These are phyloP conservation scores for Narthecium ossifragum DNA, from an alignment of 106 monocot genomes.

Conservation along the genomic window DNA sequence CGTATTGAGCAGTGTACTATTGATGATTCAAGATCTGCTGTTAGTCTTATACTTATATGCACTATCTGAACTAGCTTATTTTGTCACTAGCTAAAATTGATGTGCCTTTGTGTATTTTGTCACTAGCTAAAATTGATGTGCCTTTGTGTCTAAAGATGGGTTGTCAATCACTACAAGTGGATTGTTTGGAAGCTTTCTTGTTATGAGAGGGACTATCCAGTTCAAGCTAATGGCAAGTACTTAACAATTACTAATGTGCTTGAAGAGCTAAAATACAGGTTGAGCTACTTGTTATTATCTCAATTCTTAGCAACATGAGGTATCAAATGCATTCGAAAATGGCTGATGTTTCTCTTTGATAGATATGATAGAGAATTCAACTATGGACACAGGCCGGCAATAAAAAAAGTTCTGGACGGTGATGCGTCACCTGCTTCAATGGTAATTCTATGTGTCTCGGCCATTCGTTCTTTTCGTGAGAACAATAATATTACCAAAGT, in stretches of 20 bases:
- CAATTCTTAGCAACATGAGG: not conserved
- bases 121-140: too few relatives aligned
- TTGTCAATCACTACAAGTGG: conserved; percentile 91
- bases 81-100: too few relatives aligned
- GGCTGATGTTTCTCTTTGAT: conserved; percentile 2
- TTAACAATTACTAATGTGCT: conserved; percentile 72
- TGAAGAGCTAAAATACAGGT: conserved; percentile 93
- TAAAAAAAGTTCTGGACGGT: conserved; percentile 84
- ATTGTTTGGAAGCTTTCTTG: conserved; percentile 97
- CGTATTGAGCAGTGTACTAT: too few relatives aligned
- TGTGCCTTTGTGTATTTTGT: too few relatives aligned
- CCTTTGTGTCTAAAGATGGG: conserved; percentile 82
- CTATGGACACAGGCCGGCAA: conserved; percentile 73
- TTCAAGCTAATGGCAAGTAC: conserved; percentile 39
- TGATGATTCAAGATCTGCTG: too few relatives aligned
- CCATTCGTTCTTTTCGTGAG: conserved; percentile 30
- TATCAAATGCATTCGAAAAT: not conserved
- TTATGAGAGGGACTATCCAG: conserved; percentile 74
- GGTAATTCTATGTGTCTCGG: conserved; percentile 85
- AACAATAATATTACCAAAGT: conserved; percentile 9
- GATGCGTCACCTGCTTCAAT: conserved; percentile 75
- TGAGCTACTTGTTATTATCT: not conserved
- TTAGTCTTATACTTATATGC: too few relatives aligned
- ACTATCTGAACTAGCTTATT: too few relatives aligned
- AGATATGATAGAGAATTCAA: conserved; percentile 96